Base-by-base conservation (phyloP, 129 eudicot genomes). In the Dittrichia graveolens region DNA sequence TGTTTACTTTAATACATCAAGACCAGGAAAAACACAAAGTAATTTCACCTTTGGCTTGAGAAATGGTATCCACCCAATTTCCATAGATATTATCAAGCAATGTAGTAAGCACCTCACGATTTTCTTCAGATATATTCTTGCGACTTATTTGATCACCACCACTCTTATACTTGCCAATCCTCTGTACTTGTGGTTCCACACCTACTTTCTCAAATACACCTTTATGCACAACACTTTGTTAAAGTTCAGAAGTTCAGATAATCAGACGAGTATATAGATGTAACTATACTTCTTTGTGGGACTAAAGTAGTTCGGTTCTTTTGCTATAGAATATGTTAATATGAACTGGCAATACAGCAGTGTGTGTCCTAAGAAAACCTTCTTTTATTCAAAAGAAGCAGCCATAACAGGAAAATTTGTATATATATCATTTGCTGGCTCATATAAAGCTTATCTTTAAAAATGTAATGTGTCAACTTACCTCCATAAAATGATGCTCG, bases 101-200 rank as follows among this genome's bases (percentile, higher is more conserved):
- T 54, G 91, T 76, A 34, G 96, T 84, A 73, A 94, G 86, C 96
- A 94, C 85, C 82, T 94, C 98, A 56, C 93, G 92, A 67, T 93
- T 90, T 69, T 83, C 96, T 63, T 85, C 89, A 12, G 98, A 90
- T 35, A 93, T 87, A 78, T 63, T 83, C 65, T 89, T 93, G 63
- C 96, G 98, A 3, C 73, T 70, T 37, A 90, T 80, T 70, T 77
- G 89, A 72, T 93, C 98, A 65, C 98, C 98, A 46, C 81, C 85
- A 81, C 95, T 90, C 80, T 93, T 90, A 77, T 93, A 93, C 80
- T 93, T 93, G 73, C 98, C 98, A 75, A 93, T 93, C 72, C 98
- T 85, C 47, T 93, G 79, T 41, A 85, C 86, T 78, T 93, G 98
- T 75, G 96, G 89, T 71, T 93, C 91, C 77, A 93, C 69, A n/a